Evolutionary conservation across 192 early-diverging fungal species (phyloP).

Genomic region (Backusella tuberculispora): DNA sequence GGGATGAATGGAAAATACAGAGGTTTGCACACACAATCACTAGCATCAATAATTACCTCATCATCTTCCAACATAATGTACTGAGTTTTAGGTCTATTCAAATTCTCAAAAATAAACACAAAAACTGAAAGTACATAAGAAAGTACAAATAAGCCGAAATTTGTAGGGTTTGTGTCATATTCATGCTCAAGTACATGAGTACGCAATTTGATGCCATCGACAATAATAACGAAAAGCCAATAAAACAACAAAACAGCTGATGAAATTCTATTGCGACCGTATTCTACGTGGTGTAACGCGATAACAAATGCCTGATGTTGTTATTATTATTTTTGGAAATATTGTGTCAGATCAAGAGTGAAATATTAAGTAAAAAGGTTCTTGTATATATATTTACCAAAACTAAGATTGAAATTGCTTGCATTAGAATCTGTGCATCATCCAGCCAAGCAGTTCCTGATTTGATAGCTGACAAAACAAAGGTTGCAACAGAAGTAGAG

Average conservation of each 20-base stretch:
- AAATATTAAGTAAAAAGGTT: not conserved
- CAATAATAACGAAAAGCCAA: slow-evolving; percentile 55
- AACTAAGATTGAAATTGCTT: not conserved
- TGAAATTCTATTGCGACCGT: slow-evolving; percentile 44
- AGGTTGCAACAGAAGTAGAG: not conserved
- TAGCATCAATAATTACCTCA: slow-evolving; percentile 24
- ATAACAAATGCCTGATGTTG: slow-evolving; percentile 25
- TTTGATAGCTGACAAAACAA: not conserved
- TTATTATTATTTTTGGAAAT: not conserved
- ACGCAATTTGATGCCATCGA: slow-evolving; percentile 47
- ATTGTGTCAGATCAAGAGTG: slow-evolving; percentile 1
- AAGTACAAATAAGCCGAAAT: slow-evolving; percentile 37
- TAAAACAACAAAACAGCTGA: slow-evolving; percentile 64
- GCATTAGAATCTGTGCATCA: not conserved
- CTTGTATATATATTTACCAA: slow-evolving; percentile 11
- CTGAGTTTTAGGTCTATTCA: slow-evolving; percentile 41
- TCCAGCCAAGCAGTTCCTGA: not conserved
- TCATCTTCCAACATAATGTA: slow-evolving; percentile 41
- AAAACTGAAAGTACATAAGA: slow-evolving; percentile 40
- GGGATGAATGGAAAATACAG: not conserved
- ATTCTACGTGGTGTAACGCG: slow-evolving; percentile 40
- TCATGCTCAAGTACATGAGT: slow-evolving; percentile 29
- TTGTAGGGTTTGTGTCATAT: slow-evolving; percentile 1
- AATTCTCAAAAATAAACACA: slow-evolving; percentile 49
- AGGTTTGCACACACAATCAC: not conserved